phyloP scores from a whole-genome alignment of 73 alveolate genomes.

The Paramecium sexaurelia region DNA sequence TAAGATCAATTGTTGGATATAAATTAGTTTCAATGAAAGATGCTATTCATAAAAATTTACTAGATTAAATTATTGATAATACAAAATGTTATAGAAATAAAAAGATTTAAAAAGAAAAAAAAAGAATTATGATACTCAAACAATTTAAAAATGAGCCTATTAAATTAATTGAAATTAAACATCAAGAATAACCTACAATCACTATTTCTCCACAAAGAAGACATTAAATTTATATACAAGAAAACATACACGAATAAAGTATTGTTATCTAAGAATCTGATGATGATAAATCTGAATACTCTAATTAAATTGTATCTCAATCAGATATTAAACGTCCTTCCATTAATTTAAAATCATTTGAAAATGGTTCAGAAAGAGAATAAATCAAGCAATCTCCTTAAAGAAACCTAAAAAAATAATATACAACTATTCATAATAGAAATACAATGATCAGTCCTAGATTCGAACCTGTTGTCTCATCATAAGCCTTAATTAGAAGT shows the following conservation, averaged over 20 bases:
- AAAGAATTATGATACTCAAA: neutral
- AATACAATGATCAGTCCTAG: neutral
- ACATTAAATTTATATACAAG: neutral
- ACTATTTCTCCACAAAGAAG: neutral
- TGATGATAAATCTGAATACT: neutral
- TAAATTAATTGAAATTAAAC: neutral
- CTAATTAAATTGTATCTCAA: neutral
- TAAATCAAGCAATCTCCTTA: neutral
- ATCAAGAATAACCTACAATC: neutral
- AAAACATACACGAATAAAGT: neutral
- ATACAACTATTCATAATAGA: neutral
- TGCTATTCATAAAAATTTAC: neutral
- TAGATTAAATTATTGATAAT: neutral
- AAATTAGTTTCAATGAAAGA: conserved; percentile 8
- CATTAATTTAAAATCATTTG: neutral
- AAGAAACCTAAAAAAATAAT: neutral
- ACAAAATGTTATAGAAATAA: neutral
- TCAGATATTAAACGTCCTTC: neutral
- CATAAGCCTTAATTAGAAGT: neutral
- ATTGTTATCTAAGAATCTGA: neutral
- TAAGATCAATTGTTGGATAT: neutral
- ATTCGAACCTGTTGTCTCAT: neutral
- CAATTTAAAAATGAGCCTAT: neutral
- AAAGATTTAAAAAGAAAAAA: neutral
- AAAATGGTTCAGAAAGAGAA: neutral